Percentiles rank a stretch among this genome's conserved stretches.
Evolutionary conservation across 2,329 filamentous ascomycete genomes (phyloP).

Genomic region (Pseudocercospora macadamiae): DNA sequence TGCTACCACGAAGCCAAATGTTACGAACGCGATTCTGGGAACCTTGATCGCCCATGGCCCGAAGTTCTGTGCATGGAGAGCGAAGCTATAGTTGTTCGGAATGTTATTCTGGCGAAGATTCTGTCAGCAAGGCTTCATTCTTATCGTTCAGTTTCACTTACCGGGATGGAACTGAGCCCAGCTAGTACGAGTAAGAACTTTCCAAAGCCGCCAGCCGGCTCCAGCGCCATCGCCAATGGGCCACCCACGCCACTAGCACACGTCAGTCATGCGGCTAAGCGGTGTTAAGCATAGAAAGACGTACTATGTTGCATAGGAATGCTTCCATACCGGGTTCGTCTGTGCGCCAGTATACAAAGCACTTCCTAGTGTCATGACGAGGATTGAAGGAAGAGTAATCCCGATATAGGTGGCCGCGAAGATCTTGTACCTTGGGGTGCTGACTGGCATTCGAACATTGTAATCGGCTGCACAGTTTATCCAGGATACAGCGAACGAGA

Average conservation of each 20-base stretch:
- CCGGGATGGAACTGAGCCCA: conserved; percentile 12
- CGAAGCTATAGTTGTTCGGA: conserved; percentile 23
- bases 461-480: conserved; percentile 24
- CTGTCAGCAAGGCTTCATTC: background rate
- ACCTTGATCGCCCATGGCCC: conserved; percentile 18
- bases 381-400: conserved; percentile 16
- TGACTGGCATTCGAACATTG: conserved; percentile 21
- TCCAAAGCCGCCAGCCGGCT: conserved; percentile 20
- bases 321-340: conserved; percentile 11
- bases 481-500: conserved; percentile 24
- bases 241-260: conserved; percentile 21
- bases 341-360: conserved; percentile 16
- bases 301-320: conserved; percentile 16
- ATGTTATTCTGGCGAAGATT: conserved; percentile 17
- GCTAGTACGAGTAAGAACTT: conserved; percentile 21
- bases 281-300: too few relatives aligned
- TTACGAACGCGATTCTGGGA: conserved; percentile 18
- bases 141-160: background rate
- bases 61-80: conserved; percentile 20
- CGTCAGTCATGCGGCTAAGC: too few relatives aligned
- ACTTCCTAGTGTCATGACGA: conserved; percentile 18
- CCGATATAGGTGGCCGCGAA: conserved; percentile 21
- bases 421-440: conserved; percentile 17
- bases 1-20: conserved; percentile 16
- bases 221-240: conserved; percentile 12